phyloP scores from a whole-genome alignment of 169 alveolate genomes.

The Plasmodium relictum region DNA sequence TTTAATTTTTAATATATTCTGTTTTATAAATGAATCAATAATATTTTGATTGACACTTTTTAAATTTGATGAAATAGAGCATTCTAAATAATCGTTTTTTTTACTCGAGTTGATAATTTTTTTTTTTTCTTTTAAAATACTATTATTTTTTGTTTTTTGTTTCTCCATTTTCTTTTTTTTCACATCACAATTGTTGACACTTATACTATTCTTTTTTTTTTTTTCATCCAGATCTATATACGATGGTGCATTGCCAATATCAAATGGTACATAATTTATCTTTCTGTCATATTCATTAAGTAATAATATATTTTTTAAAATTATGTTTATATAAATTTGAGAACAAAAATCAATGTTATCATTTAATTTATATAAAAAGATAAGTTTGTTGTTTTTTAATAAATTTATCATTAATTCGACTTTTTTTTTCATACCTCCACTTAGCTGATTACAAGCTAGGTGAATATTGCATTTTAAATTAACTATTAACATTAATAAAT shows the following conservation, averaged over 20 bases:
- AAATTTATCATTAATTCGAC: conserved; percentile 46
- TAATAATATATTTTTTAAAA: conserved; percentile 53
- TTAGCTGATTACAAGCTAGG: conserved; percentile 31
- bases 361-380: conserved; percentile 62
- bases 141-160: not conserved
- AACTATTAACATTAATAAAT: conserved; percentile 47
- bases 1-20: conserved; percentile 40
- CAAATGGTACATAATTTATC: not conserved
- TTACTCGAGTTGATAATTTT: no score
- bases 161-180: not conserved
- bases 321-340: conserved; percentile 63
- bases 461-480: conserved; percentile 62
- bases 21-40: conserved; percentile 45
- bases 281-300: conserved; percentile 7
- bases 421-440: conserved; percentile 77
- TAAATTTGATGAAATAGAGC: conserved; percentile 40
- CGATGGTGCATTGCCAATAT: no score
- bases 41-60: conserved; percentile 30
- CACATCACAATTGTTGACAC: not conserved
- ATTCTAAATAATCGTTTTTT: not conserved
- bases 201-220: not conserved
- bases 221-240: not conserved
- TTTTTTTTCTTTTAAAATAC: not conserved
- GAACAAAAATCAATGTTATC: conserved; percentile 76
- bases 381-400: conserved; percentile 28